Percentiles rank a stretch among this genome's conserved stretches.
phyloP scores from a whole-genome alignment of 305 asterid genomes.

The Petunia hybrid region DNA sequence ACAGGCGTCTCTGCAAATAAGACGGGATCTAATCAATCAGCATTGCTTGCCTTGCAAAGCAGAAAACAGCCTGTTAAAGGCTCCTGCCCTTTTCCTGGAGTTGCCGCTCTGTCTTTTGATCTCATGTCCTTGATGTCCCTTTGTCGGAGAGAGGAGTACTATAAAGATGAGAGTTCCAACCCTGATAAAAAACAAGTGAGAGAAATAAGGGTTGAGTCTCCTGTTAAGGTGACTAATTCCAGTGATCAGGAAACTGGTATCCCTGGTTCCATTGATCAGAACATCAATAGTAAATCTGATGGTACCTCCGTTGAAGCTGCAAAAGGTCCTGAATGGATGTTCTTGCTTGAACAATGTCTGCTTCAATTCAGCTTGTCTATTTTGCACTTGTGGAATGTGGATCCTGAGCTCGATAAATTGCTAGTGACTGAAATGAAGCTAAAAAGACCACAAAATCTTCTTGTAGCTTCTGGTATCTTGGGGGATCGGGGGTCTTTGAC shows the following conservation, averaged over 20 bases:
- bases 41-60: slow-evolving; percentile 51
- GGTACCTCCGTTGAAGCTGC: slow-evolving; percentile 47
- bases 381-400: slow-evolving; percentile 96
- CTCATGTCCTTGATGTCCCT: slow-evolving; percentile 79
- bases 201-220: slow-evolving; percentile 50
- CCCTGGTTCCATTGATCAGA: slow-evolving; percentile 49
- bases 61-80: slow-evolving; percentile 74
- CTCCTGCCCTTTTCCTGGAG: slow-evolving; percentile 94
- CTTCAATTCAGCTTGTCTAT: slow-evolving; percentile 87
- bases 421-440: slow-evolving; percentile 87
- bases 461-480: slow-evolving; percentile 85
- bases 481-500: slow-evolving; percentile 98
- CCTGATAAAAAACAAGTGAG: slow-evolving; percentile 46
- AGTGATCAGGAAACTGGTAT: slow-evolving; percentile 48
- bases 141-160: slow-evolving; percentile 60
- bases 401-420: slow-evolving; percentile 78
- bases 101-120: slow-evolving; percentile 81
- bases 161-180: slow-evolving; percentile 43
- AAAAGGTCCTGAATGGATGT: slow-evolving; percentile 58
- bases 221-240: slow-evolving; percentile 46
- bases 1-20: slow-evolving; percentile 45
- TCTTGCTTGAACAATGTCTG: slow-evolving; percentile 68
- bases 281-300: slow-evolving; percentile 43
- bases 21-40: slow-evolving; percentile 44
- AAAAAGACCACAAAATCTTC: slow-evolving; percentile 67